Base-by-base conservation (phyloP, 805 yeast genomes). In the Yamadazyma insecticola region DNA sequence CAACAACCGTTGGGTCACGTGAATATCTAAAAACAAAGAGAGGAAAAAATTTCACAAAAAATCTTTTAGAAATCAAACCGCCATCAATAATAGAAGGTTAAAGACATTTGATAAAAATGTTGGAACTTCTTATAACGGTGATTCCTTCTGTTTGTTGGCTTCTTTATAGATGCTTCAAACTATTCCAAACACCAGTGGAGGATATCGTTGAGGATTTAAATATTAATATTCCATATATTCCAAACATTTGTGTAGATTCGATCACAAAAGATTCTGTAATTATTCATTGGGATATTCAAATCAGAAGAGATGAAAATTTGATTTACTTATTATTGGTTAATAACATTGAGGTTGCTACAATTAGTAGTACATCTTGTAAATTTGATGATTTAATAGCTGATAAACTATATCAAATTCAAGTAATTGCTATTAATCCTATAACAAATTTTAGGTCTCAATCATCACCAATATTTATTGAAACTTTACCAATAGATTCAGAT, bases 151-250 rank as follows among this genome's bases (percentile, higher is more conserved):
- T 62, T 6, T 42, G 53, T 30, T 65, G 72, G 72, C 50, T 65
- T 26, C 36, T 61, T 5, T 63, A 60, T 39, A 53, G 72, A 22
- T 58, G 67, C 43, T 49, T 48, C 36, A 52, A 48, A 33, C 48
- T 65, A 12, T 46, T 63, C 29, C 48, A 46, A 27, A 55, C 74
- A 2, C 79, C 82, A 2, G 55, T 70, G 16, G 70, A 66, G 10
- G 64, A 62, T 29, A 36, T 41, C 12, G 61, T 74, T 19, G 60
- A 59, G 30, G 62, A 63, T 20, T 51, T 78, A 24, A 64, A 67
- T 40, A 63, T 76, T 13, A 70, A 69, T 17, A 70, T 78, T 20
- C 85, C 85, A 4, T 69, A 64, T 33, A 60, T 72, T 6, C 81
- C 81, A 3, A 52, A 57, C 27, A 57, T 77, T 11, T 74, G 79